These are phyloP conservation scores for Coemansia sp. DNA, from an alignment of 192 early-diverging fungal genomes.

Conservation along the genomic window DNA sequence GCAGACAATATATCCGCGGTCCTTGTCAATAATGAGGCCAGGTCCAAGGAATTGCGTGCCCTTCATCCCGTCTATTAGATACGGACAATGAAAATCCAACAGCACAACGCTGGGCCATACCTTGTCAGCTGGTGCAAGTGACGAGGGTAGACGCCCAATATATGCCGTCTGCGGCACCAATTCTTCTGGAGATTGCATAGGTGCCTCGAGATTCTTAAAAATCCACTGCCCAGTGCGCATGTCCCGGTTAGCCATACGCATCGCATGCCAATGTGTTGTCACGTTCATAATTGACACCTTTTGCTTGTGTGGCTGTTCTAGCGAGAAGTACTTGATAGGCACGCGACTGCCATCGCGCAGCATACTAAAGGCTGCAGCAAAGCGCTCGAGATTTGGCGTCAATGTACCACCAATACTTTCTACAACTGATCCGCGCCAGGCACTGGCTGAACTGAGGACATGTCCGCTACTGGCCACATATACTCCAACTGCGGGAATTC, in stretches of 20 bases:
- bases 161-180: slow-evolving; percentile 68
- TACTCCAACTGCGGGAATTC: slow-evolving; percentile 68
- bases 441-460: slow-evolving; percentile 64
- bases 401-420: slow-evolving; percentile 68
- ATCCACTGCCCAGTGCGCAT: slow-evolving; percentile 79
- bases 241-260: slow-evolving; percentile 76
- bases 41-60: slow-evolving; percentile 62
- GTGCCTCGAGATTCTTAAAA: slow-evolving; percentile 66
- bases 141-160: slow-evolving; percentile 67
- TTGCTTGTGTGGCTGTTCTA: slow-evolving; percentile 79
- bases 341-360: slow-evolving; percentile 78
- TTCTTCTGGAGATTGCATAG: slow-evolving; percentile 44
- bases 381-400: slow-evolving; percentile 73
- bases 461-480: slow-evolving; percentile 78
- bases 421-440: slow-evolving; percentile 72
- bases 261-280: slow-evolving; percentile 84
- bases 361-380: slow-evolving; percentile 67
- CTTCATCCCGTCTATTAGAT: slow-evolving; percentile 73
- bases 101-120: slow-evolving; percentile 82
- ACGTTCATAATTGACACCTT: slow-evolving; percentile 82
- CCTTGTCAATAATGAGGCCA: slow-evolving; percentile 71
- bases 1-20: slow-evolving; percentile 75
- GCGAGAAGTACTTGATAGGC: slow-evolving; percentile 66
- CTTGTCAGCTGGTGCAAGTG: slow-evolving; percentile 66
- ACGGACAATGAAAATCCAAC: slow-evolving; percentile 80